Base-by-base conservation (phyloP, 306 rosid genomes). In the Aeschynomene evenia region DNA sequence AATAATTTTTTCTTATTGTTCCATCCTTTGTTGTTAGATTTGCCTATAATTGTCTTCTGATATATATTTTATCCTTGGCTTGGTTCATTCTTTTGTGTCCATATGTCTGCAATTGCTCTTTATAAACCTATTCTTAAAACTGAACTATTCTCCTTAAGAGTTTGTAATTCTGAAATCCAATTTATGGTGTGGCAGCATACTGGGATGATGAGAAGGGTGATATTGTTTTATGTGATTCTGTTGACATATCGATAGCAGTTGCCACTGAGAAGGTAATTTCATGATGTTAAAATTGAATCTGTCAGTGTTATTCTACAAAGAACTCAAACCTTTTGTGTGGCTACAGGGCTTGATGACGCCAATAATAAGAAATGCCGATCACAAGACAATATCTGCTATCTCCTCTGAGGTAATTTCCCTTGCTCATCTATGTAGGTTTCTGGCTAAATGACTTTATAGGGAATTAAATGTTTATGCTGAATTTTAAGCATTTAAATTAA, bases 261-360 rank as follows among this genome's bases (percentile, higher is more conserved):
- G 96, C 99, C 60, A 94, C 99, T 1, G 97, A 94, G 55, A 94
- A 91, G 99, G 99, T 94, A 85, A 77, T 48, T n/a, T 46, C 28
- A 8, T 58, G 43, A 66, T 51, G 74, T 70, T 78, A 67, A 24
- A 50, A 75, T n/a, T n/a, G n/a, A n/a, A n/a, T n/a, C 46, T 60
- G 51, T 53, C 28, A 66, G 18, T 67, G 31, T 39, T 40, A 46
- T 73, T 71, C 46, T 79, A 21, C 63, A 26, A 46, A 16, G 50
- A 52, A 42, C 73, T 66, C 49, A 72, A 74, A 53, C 37, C 72
- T 78, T 53, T 16, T 70, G 53, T 63, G 70, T 71, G 75, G 56
- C 36, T 85, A 20, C 74, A 94, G 99, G 99, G 99, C 57, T 81
- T 94, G 88, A 81, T 94, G 96, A 94, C 99, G 67, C 99, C 99